Evolutionary conservation across 805 yeast species (phyloP).

Genomic region (Candida peoriensis): DNA sequence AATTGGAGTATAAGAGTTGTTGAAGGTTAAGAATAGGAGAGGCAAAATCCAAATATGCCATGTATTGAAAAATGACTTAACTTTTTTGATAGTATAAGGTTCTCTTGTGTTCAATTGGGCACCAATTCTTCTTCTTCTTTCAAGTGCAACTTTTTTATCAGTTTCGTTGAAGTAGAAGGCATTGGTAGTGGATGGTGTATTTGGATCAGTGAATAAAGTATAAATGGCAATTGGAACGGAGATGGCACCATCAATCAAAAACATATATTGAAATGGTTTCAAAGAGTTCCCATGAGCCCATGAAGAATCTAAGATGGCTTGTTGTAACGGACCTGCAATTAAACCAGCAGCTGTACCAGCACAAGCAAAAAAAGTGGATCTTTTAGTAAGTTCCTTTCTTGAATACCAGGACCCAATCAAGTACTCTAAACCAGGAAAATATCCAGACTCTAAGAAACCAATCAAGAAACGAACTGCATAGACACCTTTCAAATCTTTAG

Average conservation of each 20-base stretch:
- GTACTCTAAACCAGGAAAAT: constrained; percentile 42
- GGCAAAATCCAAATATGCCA: constrained; percentile 49
- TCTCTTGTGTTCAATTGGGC: constrained; percentile 39
- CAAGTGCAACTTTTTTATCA: constrained; percentile 41
- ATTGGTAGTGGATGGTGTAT: constrained; percentile 30
- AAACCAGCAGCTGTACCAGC: constrained; percentile 26
- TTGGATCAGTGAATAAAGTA: constrained; percentile 30
- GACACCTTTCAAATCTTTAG: constrained; percentile 20
- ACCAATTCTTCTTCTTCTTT: constrained; percentile 38
- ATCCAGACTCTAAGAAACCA: constrained; percentile 40
- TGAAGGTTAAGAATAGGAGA: constrained; percentile 15
- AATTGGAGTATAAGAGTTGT: constrained; percentile 24
- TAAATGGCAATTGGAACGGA: constrained; percentile 38
- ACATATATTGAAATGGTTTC: constrained; percentile 38
- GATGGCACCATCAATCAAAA: constrained; percentile 38
- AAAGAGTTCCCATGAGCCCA: constrained; percentile 10
- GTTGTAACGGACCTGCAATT: constrained; percentile 34
- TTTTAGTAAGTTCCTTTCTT: constrained; percentile 29
- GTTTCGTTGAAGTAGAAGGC: constrained; percentile 36
- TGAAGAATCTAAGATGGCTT: constrained; percentile 21
- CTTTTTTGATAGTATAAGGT: constrained; percentile 33
- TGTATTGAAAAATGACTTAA: constrained; percentile 35
- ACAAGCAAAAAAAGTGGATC: constrained; percentile 29
- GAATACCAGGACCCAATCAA: constrained; percentile 35
- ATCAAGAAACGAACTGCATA: constrained; percentile 31